Conservation (phyloP, 345 rosid species). For the Draba incana region DNA sequence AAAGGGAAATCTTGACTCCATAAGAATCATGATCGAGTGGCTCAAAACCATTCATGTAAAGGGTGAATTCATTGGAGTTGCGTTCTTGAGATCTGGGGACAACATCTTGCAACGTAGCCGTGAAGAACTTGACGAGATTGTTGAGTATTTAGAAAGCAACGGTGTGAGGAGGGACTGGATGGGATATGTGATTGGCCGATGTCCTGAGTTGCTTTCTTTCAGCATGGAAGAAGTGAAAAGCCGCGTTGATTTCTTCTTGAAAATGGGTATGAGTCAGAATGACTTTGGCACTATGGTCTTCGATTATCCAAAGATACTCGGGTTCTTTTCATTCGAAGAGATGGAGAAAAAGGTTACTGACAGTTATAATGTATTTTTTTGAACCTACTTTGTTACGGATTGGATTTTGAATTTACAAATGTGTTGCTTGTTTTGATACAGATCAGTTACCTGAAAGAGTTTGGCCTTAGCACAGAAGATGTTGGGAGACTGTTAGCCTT, state of each 20-base stretch:
- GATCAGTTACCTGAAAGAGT: constrained; percentile 85
- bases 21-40: constrained; percentile 63
- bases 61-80: constrained; percentile 73
- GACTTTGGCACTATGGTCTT: constrained; percentile 95
- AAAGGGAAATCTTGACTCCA: constrained; percentile 66
- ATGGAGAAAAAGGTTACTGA: constrained; percentile 82
- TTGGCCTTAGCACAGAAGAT: constrained; percentile 73
- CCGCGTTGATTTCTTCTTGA: constrained; percentile 69
- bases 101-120: constrained; percentile 55
- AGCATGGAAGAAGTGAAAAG: constrained; percentile 65
- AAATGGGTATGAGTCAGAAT: constrained; percentile 77
- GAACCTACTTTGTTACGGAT: neutral
- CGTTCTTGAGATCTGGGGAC: constrained; percentile 64
- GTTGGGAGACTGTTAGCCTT: constrained; percentile 83
- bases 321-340: constrained; percentile 66
- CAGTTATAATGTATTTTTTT: neutral
- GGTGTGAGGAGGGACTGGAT: constrained; percentile 90
- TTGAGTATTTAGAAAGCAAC: constrained; percentile 67
- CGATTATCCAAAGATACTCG: constrained; percentile 77
- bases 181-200: constrained; percentile 78
- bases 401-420: neutral
- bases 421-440: constrained; percentile 32
- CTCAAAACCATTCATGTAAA: constrained; percentile 76
- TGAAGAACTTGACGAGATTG: constrained; percentile 63
- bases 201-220: constrained; percentile 65